phyloP scores from a whole-genome alignment of 176 grass and related monocot genomes.

The Leersia perrieri region DNA sequence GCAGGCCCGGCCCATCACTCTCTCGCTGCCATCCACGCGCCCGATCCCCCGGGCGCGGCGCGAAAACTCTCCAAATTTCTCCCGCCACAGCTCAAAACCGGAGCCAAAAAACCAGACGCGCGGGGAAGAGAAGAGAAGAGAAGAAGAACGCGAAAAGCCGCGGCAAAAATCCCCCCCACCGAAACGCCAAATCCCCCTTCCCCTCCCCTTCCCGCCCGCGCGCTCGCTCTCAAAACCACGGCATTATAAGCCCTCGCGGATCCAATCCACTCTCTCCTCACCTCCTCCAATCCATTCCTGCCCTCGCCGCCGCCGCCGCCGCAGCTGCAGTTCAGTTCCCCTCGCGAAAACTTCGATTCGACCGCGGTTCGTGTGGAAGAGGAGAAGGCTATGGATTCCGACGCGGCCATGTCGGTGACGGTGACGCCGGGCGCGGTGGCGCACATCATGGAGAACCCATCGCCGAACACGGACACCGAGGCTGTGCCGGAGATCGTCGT shows the following conservation, averaged over 20 bases:
- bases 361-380: neutral
- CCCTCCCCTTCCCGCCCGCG: conserved; percentile 24
- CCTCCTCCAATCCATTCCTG: conserved; percentile 32
- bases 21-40: too few species aligned
- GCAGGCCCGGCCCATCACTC: neutral
- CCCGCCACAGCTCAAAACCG: conserved; percentile 35
- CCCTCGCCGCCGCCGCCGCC: conserved; percentile 7
- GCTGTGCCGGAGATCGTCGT: conserved; percentile 60
- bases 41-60: too few species aligned
- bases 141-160: neutral
- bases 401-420: conserved; percentile 37
- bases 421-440: conserved; percentile 61
- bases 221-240: conserved; percentile 21
- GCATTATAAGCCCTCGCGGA: conserved; percentile 36
- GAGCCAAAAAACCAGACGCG: conserved; percentile 23
- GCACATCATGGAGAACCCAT: conserved; percentile 48
- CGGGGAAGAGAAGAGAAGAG: neutral
- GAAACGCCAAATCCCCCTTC: neutral
- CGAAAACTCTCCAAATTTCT: conserved; percentile 21
- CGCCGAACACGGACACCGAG: conserved; percentile 35
- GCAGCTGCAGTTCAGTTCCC: neutral
- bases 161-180: conserved; percentile 1
- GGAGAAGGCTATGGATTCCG: conserved; percentile 33
- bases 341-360: neutral
- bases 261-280: conserved; percentile 2